phyloP scores from a whole-genome alignment of 108 stramenopile genomes.

The Hondaea fermentalgiana region DNA sequence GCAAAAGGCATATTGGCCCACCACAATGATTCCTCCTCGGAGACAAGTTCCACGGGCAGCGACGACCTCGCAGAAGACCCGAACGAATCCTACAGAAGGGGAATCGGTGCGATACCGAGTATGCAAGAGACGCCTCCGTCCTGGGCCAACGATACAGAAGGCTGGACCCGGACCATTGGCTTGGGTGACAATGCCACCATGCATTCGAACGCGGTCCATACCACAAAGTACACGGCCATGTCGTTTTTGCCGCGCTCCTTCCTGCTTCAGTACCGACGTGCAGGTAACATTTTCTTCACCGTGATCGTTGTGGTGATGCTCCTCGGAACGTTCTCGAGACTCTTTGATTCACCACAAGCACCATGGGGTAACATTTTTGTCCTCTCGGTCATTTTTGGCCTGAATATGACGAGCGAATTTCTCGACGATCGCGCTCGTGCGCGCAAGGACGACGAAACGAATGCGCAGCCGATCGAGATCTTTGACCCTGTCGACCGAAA shows the following conservation, averaged over 20 bases:
- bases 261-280: neutral
- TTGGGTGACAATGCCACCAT: neutral
- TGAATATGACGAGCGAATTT: conserved; percentile 81
- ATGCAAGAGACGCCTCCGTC: neutral
- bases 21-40: no score
- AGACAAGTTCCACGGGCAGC: no score
- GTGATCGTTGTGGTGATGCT: conserved; percentile 83
- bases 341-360: conserved; percentile 69
- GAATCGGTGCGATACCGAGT: neutral
- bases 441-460: conserved; percentile 66
- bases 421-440: conserved; percentile 80
- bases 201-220: neutral
- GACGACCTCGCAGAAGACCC: no score
- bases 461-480: conserved; percentile 20
- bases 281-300: conserved; percentile 91
- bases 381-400: conserved; percentile 63
- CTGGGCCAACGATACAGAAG: neutral
- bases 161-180: neutral
- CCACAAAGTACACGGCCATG: neutral
- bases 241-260: neutral
- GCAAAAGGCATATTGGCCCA: no score
- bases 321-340: conserved; percentile 64
- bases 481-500: neutral
- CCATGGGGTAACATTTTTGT: conserved; percentile 89
- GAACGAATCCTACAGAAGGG: neutral